These are phyloP conservation scores for Eimeria nieschulzi DNA, from an alignment of 169 alveolate genomes.

Conservation along the genomic window DNA sequence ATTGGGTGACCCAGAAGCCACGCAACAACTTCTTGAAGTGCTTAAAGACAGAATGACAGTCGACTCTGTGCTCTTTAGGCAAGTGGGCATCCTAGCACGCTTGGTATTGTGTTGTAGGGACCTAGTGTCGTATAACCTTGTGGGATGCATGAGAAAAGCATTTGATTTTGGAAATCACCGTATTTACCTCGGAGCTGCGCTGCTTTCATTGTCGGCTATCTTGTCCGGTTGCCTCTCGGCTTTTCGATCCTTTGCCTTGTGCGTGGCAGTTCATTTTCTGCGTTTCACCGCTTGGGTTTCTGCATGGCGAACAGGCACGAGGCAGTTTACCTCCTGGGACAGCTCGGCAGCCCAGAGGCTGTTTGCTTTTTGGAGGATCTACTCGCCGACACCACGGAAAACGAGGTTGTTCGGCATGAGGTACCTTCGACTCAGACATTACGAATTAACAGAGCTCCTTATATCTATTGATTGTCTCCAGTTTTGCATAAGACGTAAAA, in stretches of 20 bases:
- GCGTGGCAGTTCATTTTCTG: too few relatives aligned
- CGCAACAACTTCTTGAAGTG: not conserved
- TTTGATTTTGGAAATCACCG: too few relatives aligned
- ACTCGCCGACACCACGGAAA: conserved; percentile 84
- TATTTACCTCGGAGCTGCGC: too few relatives aligned
- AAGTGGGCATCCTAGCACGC: not conserved
- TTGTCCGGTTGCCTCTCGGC: too few relatives aligned
- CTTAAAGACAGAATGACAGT: not conserved
- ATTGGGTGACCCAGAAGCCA: not conserved
- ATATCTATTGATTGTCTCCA: not conserved
- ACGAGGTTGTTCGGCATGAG: conserved; percentile 92
- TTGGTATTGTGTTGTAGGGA: too few relatives aligned
- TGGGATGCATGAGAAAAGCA: too few relatives aligned
- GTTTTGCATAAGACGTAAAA: not conserved
- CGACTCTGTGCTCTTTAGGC: conserved; percentile 5
- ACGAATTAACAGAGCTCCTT: not conserved
- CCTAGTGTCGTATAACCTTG: too few relatives aligned
- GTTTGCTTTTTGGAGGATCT: conserved; percentile 78
- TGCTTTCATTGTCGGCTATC: too few relatives aligned
- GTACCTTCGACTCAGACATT: not conserved
- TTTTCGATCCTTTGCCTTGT: too few relatives aligned
- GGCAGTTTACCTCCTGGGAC: conserved; percentile 93
- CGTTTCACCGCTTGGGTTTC: not conserved
- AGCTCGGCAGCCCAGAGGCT: conserved; percentile 85
- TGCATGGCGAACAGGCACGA: conserved; percentile 82